Evolutionary conservation across 139 green algal genomes (phyloP).

Genomic region (Chlamydomonas applanata): DNA sequence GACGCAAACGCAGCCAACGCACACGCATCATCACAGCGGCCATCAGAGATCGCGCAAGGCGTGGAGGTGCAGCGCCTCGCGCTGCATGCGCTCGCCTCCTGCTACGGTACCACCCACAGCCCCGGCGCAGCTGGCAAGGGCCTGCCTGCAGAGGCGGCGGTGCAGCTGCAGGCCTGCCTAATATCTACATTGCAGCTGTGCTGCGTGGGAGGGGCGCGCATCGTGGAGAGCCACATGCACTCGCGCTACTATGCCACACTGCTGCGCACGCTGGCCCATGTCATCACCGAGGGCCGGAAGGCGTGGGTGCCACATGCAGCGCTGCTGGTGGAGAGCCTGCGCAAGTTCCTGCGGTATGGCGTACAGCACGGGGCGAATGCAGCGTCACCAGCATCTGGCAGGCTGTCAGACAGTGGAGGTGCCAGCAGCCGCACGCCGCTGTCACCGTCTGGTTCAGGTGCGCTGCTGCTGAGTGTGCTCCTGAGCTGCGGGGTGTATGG

Average conservation of each 20-base stretch:
- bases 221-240: conserved; percentile 26
- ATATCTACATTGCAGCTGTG: conserved; percentile 5
- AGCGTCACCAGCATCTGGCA: too few relatives aligned
- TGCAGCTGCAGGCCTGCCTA: neutral
- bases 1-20: neutral
- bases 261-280: conserved; percentile 14
- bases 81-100: conserved; percentile 18
- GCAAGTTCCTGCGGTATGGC: conserved; percentile 35
- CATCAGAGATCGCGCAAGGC: neutral
- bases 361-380: neutral
- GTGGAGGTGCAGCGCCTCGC: conserved; percentile 22
- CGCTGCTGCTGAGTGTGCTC: too few relatives aligned
- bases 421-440: too few relatives aligned
- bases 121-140: neutral
- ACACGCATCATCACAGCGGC: neutral
- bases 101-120: conserved; percentile 2
- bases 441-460: too few relatives aligned
- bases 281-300: conserved; percentile 15
- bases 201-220: neutral
- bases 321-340: conserved; percentile 30
- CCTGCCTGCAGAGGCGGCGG: neutral
- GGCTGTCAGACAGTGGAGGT: too few relatives aligned
- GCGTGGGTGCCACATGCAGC: conserved; percentile 26
- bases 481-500: too few relatives aligned
- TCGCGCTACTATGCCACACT: conserved; percentile 27